These are phyloP conservation scores for Blastomyces percursus DNA, from an alignment of 2,329 filamentous ascomycete species.

Conservation along the genomic window DNA sequence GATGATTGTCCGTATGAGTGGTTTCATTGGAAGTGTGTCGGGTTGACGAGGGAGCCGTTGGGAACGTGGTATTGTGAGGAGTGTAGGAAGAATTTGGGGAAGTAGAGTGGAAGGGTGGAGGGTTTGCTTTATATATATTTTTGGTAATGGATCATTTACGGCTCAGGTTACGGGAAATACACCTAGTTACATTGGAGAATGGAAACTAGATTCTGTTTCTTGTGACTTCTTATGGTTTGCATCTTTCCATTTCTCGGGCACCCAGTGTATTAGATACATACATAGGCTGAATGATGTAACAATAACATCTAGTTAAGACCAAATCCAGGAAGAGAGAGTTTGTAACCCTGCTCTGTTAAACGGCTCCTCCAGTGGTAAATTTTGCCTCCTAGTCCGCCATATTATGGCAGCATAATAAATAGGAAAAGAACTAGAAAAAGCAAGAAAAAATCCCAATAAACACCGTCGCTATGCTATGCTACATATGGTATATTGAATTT, in stretches of 20 bases:
- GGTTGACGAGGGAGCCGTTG: conserved; percentile 48
- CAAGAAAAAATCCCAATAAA: neutral
- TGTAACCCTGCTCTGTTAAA: too few relatives aligned
- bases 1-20: conserved; percentile 53
- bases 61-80: conserved; percentile 49
- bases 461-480: conserved; percentile 14
- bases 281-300: too few relatives aligned
- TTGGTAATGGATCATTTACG: neutral
- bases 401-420: neutral
- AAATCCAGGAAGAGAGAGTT: neutral
- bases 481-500: conserved; percentile 2
- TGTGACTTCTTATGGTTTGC: neutral
- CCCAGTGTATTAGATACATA: neutral
- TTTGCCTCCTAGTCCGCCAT: neutral
- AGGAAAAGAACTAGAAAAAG: too few relatives aligned
- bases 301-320: neutral
- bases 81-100: conserved; percentile 35
- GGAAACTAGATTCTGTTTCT: neutral
- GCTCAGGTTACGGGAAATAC: neutral
- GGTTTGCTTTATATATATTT: neutral
- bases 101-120: conserved; percentile 14
- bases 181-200: neutral
- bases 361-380: neutral
- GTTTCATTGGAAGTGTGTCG: conserved; percentile 57
- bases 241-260: neutral